Evolutionary conservation across 345 rosid genomes (phyloP), one percentile per base, ranked within the genome.

Genomic region (Syzygium oleosum): DNA sequence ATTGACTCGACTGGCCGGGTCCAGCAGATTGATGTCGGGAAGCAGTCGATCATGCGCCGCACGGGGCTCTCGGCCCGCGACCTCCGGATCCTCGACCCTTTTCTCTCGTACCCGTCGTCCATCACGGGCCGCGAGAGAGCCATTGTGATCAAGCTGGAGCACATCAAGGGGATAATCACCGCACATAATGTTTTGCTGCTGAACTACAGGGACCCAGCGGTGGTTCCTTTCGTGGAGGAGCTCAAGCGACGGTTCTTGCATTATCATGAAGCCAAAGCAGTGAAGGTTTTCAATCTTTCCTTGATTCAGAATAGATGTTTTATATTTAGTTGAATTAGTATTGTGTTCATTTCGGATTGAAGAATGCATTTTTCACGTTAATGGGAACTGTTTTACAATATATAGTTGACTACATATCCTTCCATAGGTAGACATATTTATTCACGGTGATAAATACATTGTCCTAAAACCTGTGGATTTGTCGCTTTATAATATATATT

Each of bases 141-240:
- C 4, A 52, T 52, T 22, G 41, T 84, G 41, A 52, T 84, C 56
- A 84, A 84, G 56, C 5, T 84, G 54, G 85, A 84, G 55, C 46
- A 84, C 58, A 54, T 52, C 55, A 84, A 84, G 55, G 85, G 85
- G 46, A 52, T 84, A n/a, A 5, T 84, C 59, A 84, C 85, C 38
- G 85, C 85, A 15, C 85, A 54, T 52, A 59, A 84, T n/a, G 22
- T 84, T 43, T 88, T 94, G 89, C 86, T 96, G 88, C 91, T 96
- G 88, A 98, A 96, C 88, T 96, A 96, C 46, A 91, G 91, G 87
- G 98, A 96, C 84, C 99, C 99, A 22, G 90, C 94, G 4, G 98
- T 98, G 43, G 87, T 88, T n/a, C 98, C 98, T 2, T 96, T 96
- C 68, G 96, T 95, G 65, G 94, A 92, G 17, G 99, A 96, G 92